Evolutionary conservation across 371 early-diverging fungal species (phyloP), one percentile per base, ranked within the genome.

Genomic region (Mucor circinelloides): DNA sequence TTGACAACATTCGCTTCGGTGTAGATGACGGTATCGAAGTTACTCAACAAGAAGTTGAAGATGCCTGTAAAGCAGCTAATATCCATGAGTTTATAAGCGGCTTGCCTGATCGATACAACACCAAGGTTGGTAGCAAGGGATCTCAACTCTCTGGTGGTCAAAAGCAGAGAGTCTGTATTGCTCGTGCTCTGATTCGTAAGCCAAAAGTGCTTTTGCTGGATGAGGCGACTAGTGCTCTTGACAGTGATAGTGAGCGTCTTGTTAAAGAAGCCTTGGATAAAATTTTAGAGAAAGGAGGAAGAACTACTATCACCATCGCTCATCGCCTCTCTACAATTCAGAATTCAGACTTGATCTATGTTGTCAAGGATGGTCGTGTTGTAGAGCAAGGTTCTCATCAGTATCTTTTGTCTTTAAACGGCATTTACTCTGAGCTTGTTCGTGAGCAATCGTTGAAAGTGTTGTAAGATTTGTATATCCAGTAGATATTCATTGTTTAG

Each of bases 211-310:
- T 98, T 42, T 76, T 99, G 27, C 77, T 99, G 32, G 99, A 99
- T 74, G 99, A 99, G 73, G 97, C 99, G 0, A 99, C 99, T 3
- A 91, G 93, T 8, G 96, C 97, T 0, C 70, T 97, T 54, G 97
- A 97, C 75, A 89, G 92, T 23, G 88, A 93, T 64, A 88, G 91
- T 48, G 99, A 99, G 74, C 87, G 86, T 62, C 75, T 93, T 25
- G 94, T 99, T 7, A 95, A 98, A 67, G 85, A 85, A 54, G 97
- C 95, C 0, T 75, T 99, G 38, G 92, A 94, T 69, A 80, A 71
- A 25, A 93, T 95, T 8, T 66, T 88, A 2, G 74, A 87, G 40
- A 89, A 72, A 58, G 72, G 75, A 6, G 72, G 91, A 50, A 76
- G 89, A 25, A 89, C 84, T 7, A 90, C 93, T 6, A 83, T 93